Base-by-base conservation (phyloP, 805 yeast genomes). In the Zygotorulaspora sp. region DNA sequence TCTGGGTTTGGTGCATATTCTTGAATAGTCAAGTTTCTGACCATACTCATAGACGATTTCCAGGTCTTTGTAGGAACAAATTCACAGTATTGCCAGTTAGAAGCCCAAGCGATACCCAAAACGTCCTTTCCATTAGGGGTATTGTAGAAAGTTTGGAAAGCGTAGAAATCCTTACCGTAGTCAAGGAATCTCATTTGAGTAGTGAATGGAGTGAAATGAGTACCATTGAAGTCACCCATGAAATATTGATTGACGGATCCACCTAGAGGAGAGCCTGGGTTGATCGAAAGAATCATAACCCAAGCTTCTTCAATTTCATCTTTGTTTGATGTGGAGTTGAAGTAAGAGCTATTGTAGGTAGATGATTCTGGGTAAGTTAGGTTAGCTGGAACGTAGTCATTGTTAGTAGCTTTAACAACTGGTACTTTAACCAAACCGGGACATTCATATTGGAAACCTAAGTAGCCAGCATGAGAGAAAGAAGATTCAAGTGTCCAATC, bases 231-330 rank as follows among this genome's bases (percentile, higher is more conserved):
- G 32, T 62, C 65, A 32, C 72, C 72, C 35, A 67, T 43, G 41
- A 66, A 63, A 48, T 67, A 67, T 44, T 67, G 63, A 18, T 62
- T 65, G 15, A 56, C 55, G 3, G 68, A 63, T 10, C 70, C 71
- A 19, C 70, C 71, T 7, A 47, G 37, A 9, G 70, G 70, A 24
- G 63, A 51, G 11, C 71, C 71, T n/a, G 72, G 71, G 45, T 66
- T 67, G 39, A 67, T 56, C 15, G 70, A 63, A 7, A 67, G 23
- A 34, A 63, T 49, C 58, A 67, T 40, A 9, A 67, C 67, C 70
- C 70, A 66, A 36, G 57, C 59, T 44, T 53, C 29, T 41, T 45
- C 24, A 14, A 26, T 28, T 17, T 22, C 35, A 26, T 12, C 15
- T 10, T 15, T 14, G 9, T 35, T 38, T 12, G 50, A 34, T 10